These are phyloP conservation scores for Buxus sempervirens DNA, from an alignment of 164 flowering plant genomes.

Conservation along the genomic window DNA sequence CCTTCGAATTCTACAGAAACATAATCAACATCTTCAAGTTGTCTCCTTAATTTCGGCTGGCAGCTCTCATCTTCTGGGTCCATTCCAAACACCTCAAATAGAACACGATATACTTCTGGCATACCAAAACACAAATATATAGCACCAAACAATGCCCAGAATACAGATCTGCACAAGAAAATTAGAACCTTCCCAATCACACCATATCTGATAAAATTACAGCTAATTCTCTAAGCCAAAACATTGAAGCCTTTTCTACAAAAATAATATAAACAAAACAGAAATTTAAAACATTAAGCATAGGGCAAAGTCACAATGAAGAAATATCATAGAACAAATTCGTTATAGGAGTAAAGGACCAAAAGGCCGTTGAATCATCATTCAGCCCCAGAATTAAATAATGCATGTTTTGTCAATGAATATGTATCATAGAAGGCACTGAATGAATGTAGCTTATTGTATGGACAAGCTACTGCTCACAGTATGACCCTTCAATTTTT, in stretches of 20 bases:
- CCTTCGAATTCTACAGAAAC: constrained; percentile 97
- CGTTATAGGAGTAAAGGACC: too few species aligned
- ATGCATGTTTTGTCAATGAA: too few species aligned
- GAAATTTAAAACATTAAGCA: too few species aligned
- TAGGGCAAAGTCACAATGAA: too few species aligned
- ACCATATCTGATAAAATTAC: neutral
- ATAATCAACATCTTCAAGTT: constrained; percentile 95
- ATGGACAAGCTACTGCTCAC: too few species aligned
- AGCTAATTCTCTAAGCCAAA: neutral
- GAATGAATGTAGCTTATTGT: too few species aligned
- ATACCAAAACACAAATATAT: constrained; percentile 92
- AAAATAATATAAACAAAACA: too few species aligned
- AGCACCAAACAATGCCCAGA: constrained; percentile 98
- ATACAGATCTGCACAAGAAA: constrained; percentile 65
- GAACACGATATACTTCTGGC: constrained; percentile 98
- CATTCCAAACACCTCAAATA: constrained; percentile 98
- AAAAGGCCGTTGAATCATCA: too few species aligned
- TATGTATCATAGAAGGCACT: too few species aligned
- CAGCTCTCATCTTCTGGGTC: constrained; percentile 95
- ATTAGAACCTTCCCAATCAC: neutral
- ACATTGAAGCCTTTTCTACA: neutral
- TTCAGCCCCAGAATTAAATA: too few species aligned
- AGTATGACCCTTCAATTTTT: too few species aligned
- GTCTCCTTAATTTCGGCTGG: constrained; percentile 87
- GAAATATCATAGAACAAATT: too few species aligned